A percentile compares a stretch with the other conserved stretches of the same genome.
phyloP scores from a whole-genome alignment of 768 basidiomycete species.

The Exsudoporus frostii region DNA sequence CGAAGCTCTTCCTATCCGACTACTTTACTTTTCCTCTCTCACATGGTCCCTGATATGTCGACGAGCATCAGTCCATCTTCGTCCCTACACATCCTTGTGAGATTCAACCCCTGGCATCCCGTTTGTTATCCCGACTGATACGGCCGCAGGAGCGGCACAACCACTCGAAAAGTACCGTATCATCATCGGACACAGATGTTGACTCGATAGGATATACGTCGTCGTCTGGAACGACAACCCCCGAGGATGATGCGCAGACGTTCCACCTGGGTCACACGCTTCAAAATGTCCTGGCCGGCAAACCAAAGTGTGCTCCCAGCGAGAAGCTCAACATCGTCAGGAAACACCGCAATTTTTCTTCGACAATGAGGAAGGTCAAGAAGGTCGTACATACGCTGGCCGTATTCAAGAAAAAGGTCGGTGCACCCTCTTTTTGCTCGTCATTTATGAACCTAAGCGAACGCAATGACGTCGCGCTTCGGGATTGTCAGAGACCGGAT shows the following conservation, averaged over 20 bases:
- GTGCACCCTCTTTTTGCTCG: neutral
- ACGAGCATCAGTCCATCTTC: constrained; percentile 9
- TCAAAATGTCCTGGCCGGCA: constrained; percentile 1
- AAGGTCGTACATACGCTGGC: constrained; percentile 16
- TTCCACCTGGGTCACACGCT: constrained; percentile 21
- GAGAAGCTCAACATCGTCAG: constrained; percentile 9
- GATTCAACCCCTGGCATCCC: neutral
- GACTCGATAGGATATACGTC: constrained; percentile 22
- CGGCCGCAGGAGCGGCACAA: neutral
- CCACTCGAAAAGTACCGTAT: neutral
- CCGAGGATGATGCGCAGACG: constrained; percentile 26
- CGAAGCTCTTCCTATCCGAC: neutral
- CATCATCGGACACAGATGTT: constrained; percentile 23
- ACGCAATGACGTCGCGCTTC: neutral
- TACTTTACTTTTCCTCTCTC: neutral
- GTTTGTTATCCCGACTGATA: neutral
- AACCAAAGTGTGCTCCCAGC: neutral
- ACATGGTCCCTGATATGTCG: constrained; percentile 5
- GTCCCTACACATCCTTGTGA: constrained; percentile 6
- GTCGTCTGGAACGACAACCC: constrained; percentile 32
- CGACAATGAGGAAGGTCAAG: constrained; percentile 24
- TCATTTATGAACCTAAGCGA: neutral
- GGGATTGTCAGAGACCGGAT: constrained; percentile 15
- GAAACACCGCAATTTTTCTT: constrained; percentile 14
- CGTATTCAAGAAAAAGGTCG: constrained; percentile 27